A percentile compares a stretch with the other conserved stretches of the same genome.
phyloP scores from a whole-genome alignment of 257 asterid genomes.

The Marsdenia floribunda region DNA sequence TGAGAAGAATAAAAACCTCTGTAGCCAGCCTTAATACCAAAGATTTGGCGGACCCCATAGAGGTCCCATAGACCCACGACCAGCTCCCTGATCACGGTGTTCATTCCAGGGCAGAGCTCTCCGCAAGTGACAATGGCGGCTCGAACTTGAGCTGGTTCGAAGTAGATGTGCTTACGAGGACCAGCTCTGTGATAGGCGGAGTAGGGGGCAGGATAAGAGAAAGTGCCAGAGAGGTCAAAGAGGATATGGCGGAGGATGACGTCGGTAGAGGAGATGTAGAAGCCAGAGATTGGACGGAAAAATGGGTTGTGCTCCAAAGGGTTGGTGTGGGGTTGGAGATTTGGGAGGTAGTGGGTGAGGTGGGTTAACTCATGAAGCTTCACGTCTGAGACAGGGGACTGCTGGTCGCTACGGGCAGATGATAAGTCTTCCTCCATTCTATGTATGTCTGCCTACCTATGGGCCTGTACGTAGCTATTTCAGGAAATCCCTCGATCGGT shows the following conservation, averaged over 20 bases:
- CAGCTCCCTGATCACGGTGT: constrained; percentile 78
- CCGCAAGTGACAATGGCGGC: constrained; percentile 87
- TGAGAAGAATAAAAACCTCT: constrained; percentile 59
- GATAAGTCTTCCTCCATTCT: too few species aligned
- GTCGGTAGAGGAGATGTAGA: constrained; percentile 59
- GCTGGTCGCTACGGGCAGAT: not conserved
- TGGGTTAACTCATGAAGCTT: constrained; percentile 41
- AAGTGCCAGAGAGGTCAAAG: constrained; percentile 38
- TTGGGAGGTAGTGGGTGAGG: constrained; percentile 46
- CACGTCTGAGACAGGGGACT: constrained; percentile 25
- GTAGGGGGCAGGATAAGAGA: constrained; percentile 18
- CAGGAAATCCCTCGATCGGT: too few species aligned
- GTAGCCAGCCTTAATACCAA: constrained; percentile 61
- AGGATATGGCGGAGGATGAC: constrained; percentile 57
- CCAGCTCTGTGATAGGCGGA: constrained; percentile 73
- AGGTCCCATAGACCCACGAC: constrained; percentile 80
- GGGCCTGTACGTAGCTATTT: too few species aligned
- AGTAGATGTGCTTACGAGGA: constrained; percentile 50
- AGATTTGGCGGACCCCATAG: constrained; percentile 59
- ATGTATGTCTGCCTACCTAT: too few species aligned
- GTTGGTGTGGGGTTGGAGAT: constrained; percentile 42
- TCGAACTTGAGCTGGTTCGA: constrained; percentile 38
- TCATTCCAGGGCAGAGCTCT: constrained; percentile 82
- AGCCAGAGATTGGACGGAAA: constrained; percentile 53
- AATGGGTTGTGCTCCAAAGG: constrained; percentile 52